Conservation (phyloP, 2,329 filamentous ascomycete species). For the Endothia cerciana region DNA sequence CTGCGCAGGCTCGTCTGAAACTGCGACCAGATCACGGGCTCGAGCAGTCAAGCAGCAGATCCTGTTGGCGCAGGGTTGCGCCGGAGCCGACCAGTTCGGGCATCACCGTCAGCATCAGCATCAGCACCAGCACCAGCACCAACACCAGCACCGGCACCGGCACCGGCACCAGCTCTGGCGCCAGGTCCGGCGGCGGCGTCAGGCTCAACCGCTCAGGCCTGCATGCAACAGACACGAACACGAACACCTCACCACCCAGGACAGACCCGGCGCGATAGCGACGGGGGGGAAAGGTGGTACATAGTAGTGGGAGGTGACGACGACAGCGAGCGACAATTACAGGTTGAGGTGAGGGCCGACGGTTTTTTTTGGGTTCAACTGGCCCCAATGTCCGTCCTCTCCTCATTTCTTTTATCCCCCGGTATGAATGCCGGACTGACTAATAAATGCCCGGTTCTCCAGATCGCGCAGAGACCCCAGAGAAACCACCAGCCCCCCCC, state of each 20-base stretch:
- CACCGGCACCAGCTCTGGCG: not conserved
- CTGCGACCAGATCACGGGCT: constrained; percentile 7
- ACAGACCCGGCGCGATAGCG: too few relatives aligned
- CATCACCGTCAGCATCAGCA: constrained; percentile 6
- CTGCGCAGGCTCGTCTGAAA: not conserved
- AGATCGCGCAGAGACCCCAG: too few relatives aligned
- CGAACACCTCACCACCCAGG: not conserved
- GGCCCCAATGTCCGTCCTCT: not conserved
- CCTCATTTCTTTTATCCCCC: not conserved
- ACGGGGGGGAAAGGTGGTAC: too few relatives aligned
- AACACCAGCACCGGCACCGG: constrained; percentile 3
- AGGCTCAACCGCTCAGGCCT: constrained; percentile 1
- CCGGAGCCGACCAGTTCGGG: constrained; percentile 9
- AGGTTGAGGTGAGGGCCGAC: too few relatives aligned
- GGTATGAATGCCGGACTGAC: not conserved
- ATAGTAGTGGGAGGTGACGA: too few relatives aligned
- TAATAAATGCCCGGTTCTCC: not conserved
- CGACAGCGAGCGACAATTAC: too few relatives aligned
- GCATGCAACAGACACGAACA: not conserved
- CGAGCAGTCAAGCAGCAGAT: constrained; percentile 1
- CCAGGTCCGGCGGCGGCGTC: not conserved
- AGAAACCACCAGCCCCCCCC: too few relatives aligned
- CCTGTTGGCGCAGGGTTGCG: constrained; percentile 17
- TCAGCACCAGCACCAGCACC: too few relatives aligned
- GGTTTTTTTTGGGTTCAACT: too few relatives aligned